Base-by-base conservation (phyloP, 169 alveolate genomes). In the Neospora caninum region DNA sequence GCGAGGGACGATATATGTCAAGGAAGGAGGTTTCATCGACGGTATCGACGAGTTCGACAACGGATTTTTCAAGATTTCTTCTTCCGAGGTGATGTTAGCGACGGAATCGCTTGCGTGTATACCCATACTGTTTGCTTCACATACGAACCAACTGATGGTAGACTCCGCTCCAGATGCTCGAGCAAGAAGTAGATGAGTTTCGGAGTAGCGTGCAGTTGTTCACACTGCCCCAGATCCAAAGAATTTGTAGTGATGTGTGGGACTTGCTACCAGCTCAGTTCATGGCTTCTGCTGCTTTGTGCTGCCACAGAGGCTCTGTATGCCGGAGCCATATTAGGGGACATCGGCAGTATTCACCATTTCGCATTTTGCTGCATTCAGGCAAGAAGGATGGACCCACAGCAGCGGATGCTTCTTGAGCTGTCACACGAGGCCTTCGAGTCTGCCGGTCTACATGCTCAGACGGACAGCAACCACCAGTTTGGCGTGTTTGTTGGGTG, bases 381-480 rank as follows among this genome's bases (percentile, higher is more conserved):
- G 94, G 97, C 97, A 36, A 64, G 86, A n/a, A 54, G 94, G 31
- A 96, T 96, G 97, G 97, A 96, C 92, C 97, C 97, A n/a, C 97
- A 95, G 69, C 97, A 96, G 78, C 92, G 97, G 70, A 86, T 95
- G 38, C 94, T 96, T 25, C 93, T 96, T 82, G 96, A 96, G 82
- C 86, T 91, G 29, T 91, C 97, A 9, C 94, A 92, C 92, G 96
- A 95, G 53, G 97, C 97, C 34, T n/a, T 95, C 49, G 67, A 39
- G 49, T 88, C 70, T 43, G 94, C 95, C 36, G 96, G 95, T 36
- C 86, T 93, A 80, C 96, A 94, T 18, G 89, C 93, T 20, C 39
- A 92, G 58, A 88, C 53, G 89, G 92, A 96, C 38, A 39, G 82
- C 80, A 49, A 88, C 49, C 84, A 67, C 84, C 93, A 88, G 34